Percentiles rank a stretch among this genome's conserved stretches.
Conservation (phyloP, 1,139 yeast species). For the Pichia terricola region DNA sequence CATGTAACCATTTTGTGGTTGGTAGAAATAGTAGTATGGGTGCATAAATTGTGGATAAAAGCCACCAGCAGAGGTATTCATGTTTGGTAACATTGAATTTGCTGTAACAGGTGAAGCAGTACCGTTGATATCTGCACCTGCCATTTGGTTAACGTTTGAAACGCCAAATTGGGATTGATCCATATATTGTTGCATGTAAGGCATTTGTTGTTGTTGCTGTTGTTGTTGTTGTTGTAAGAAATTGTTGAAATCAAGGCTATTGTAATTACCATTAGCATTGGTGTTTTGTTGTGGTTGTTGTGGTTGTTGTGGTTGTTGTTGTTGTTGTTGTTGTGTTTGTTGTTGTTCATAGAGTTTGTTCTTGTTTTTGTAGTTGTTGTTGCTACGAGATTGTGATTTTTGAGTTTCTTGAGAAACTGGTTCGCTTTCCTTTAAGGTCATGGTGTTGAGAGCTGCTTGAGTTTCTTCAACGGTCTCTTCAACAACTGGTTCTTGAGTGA, state of each 20-base stretch:
- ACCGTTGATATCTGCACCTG: slow-evolving; percentile 4
- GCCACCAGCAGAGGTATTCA: slow-evolving; percentile 8
- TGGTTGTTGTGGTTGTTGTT: slow-evolving; percentile 6
- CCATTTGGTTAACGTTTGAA: slow-evolving; percentile 1
- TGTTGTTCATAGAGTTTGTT: slow-evolving; percentile 11
- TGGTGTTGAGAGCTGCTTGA: not conserved
- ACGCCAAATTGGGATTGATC: slow-evolving; percentile 6
- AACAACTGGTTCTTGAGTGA: slow-evolving; percentile 12
- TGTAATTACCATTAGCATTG: slow-evolving; percentile 21
- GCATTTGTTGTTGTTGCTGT: slow-evolving; percentile 10
- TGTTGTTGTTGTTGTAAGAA: slow-evolving; percentile 15
- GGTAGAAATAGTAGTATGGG: slow-evolving; percentile 9
- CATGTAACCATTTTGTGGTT: slow-evolving; percentile 10
- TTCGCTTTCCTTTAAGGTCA: not conserved
- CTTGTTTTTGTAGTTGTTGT: slow-evolving; percentile 7
- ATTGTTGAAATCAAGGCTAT: slow-evolving; percentile 21
- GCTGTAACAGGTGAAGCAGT: slow-evolving; percentile 9
- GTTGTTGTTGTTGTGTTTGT: slow-evolving; percentile 3
- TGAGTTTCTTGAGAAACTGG: slow-evolving; percentile 11
- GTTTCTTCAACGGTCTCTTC: slow-evolving; percentile 31
- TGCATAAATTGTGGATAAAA: slow-evolving; percentile 6
- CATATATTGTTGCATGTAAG: slow-evolving; percentile 15
- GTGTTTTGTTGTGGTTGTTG: slow-evolving; percentile 15
- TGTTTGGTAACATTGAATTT: slow-evolving; percentile 8
- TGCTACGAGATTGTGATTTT: slow-evolving; percentile 8